phyloP scores from a whole-genome alignment of 1,284 basidiomycete genomes.

The Microbotryum scabiosae region DNA sequence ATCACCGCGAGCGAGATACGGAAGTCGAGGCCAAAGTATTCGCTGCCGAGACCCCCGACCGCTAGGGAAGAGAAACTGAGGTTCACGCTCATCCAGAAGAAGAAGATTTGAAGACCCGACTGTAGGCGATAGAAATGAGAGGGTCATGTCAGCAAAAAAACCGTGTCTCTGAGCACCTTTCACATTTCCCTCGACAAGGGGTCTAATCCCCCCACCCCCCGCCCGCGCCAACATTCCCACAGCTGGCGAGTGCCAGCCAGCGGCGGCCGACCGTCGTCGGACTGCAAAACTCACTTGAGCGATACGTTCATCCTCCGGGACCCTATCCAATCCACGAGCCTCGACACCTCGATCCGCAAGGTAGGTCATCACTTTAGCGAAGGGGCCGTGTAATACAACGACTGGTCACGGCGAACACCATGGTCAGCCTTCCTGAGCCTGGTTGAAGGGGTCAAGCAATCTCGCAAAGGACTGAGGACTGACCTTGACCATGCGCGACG shows the following conservation, averaged over 20 bases:
- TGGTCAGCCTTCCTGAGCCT: too few species aligned
- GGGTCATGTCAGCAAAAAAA: too few species aligned
- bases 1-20: conserved; percentile 41
- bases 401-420: background rate
- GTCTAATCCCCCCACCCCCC: too few species aligned
- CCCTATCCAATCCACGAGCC: conserved; percentile 13
- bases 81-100: conserved; percentile 29
- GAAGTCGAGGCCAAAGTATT: conserved; percentile 44
- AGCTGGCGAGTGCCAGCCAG: too few species aligned
- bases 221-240: too few species aligned
- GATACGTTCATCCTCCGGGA: conserved; percentile 14
- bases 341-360: conserved; percentile 13
- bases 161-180: too few species aligned
- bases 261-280: background rate
- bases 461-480: too few species aligned
- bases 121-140: background rate
- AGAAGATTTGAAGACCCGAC: background rate
- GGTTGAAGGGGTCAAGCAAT: too few species aligned
- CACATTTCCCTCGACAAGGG: too few species aligned
- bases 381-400: conserved; percentile 9
- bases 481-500: too few species aligned
- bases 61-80: conserved; percentile 16
- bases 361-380: conserved; percentile 6
- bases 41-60: conserved; percentile 9
- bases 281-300: conserved; percentile 4